A percentile compares a stretch with the other conserved stretches of the same genome.
These are phyloP conservation scores for Fomitopsis betulina DNA, from an alignment of 1,284 basidiomycete genomes.

Conservation along the genomic window DNA sequence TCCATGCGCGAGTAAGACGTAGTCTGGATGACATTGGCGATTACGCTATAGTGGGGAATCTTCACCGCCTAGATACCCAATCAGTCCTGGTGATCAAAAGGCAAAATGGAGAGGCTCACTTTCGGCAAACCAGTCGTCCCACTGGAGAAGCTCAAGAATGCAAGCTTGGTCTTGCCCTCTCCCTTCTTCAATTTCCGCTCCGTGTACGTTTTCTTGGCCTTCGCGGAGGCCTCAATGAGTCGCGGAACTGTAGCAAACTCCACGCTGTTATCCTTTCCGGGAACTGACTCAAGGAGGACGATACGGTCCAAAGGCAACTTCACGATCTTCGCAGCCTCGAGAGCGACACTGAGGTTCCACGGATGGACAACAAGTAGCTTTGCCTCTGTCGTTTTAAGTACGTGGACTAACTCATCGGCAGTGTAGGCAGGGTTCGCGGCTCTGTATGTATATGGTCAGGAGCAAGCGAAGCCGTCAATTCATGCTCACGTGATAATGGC, in stretches of 20 bases:
- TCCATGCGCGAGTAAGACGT: conserved; percentile 46
- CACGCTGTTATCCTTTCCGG: neutral
- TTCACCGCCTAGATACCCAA: conserved; percentile 51
- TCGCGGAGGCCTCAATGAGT: conserved; percentile 47
- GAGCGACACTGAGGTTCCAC: conserved; percentile 40
- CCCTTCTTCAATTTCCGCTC: conserved; percentile 50
- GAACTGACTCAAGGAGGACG: conserved; percentile 39
- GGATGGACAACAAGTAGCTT: conserved; percentile 54
- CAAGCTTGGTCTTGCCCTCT: conserved; percentile 62
- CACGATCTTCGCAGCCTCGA: conserved; percentile 41
- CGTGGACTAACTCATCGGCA: conserved; percentile 55
- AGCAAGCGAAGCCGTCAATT: neutral
- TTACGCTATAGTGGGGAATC: conserved; percentile 64
- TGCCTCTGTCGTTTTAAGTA: conserved; percentile 50
- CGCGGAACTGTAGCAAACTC: conserved; percentile 39
- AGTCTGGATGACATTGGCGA: conserved; percentile 64
- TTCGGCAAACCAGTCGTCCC: conserved; percentile 82
- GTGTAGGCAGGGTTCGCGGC: conserved; percentile 66
- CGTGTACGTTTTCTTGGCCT: conserved; percentile 35
- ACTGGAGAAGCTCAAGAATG: conserved; percentile 73
- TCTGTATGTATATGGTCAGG: conserved; percentile 17
- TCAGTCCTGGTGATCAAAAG: neutral
- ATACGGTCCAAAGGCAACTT: conserved; percentile 50
- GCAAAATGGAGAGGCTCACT: conserved; percentile 30
- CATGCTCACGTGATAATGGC: conserved; percentile 57